A percentile compares a stretch with the other conserved stretches of the same genome.
These are phyloP conservation scores for Saccharum hybrid DNA, from an alignment of 202 grass and related monocot genomes.

Conservation along the genomic window DNA sequence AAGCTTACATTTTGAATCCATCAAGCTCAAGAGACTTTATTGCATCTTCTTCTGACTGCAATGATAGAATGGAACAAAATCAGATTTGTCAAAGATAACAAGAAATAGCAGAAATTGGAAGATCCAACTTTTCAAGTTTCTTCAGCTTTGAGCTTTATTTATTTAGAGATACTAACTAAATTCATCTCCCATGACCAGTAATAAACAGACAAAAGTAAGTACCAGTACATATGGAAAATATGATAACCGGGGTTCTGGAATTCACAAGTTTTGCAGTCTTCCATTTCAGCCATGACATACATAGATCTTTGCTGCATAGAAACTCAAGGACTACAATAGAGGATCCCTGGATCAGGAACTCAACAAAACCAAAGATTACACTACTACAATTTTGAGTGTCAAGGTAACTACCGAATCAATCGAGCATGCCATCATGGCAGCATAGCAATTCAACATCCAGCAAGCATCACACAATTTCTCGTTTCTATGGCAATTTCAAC, in stretches of 20 bases:
- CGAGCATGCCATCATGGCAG: background rate
- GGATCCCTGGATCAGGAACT: background rate
- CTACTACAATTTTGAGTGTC: background rate
- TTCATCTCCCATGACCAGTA: background rate
- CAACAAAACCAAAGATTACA: background rate
- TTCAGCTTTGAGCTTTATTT: background rate
- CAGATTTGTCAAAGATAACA: conserved; percentile 15
- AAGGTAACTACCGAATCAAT: background rate
- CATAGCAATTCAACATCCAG: background rate
- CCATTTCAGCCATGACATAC: background rate
- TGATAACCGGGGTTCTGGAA: background rate
- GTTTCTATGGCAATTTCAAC: background rate
- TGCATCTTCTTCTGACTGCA: conserved; percentile 59
- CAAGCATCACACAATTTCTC: background rate
- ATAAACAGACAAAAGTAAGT: background rate
- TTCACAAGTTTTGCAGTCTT: background rate
- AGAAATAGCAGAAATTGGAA: background rate
- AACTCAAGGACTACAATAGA: background rate
- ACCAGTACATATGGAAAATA: background rate
- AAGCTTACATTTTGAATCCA: conserved; percentile 72
- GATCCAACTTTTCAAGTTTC: background rate
- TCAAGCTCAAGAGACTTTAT: conserved; percentile 67
- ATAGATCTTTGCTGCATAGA: background rate
- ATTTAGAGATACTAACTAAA: background rate
- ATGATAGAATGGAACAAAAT: conserved; percentile 15